Percentiles rank a stretch among this genome's conserved stretches.
These are phyloP conservation scores for Camellia granthamiana DNA, from an alignment of 148 eudicot genomes.

Conservation along the genomic window DNA sequence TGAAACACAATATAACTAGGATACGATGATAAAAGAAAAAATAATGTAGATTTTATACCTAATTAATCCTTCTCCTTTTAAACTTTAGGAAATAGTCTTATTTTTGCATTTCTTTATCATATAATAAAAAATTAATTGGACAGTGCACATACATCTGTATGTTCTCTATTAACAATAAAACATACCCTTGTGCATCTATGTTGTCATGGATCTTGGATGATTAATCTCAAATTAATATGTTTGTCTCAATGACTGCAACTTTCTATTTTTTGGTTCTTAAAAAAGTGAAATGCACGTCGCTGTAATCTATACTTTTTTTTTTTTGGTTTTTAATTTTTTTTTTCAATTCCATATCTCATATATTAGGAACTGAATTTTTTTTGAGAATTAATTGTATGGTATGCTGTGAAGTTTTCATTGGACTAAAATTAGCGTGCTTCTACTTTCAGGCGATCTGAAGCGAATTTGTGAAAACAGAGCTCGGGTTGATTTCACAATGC, in stretches of 20 bases:
- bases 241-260: background rate
- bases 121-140: too few species aligned
- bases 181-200: too few species aligned
- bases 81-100: too few species aligned
- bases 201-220: too few species aligned
- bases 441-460: slow-evolving; percentile 61
- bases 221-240: background rate
- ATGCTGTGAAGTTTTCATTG: background rate
- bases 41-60: too few species aligned
- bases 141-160: too few species aligned
- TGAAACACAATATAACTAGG: too few species aligned
- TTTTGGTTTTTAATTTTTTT: background rate
- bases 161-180: too few species aligned
- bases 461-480: slow-evolving; percentile 87
- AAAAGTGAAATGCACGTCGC: background rate
- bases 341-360: background rate
- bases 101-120: too few species aligned
- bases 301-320: too few species aligned
- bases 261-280: background rate
- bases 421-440: background rate
- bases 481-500: slow-evolving; percentile 83
- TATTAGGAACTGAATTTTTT: background rate
- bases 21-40: too few species aligned
- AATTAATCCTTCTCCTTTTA: too few species aligned
- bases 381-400: background rate